Base-by-base conservation (phyloP, 2,329 filamentous ascomycete species). In the Fusarium beomiforme region DNA sequence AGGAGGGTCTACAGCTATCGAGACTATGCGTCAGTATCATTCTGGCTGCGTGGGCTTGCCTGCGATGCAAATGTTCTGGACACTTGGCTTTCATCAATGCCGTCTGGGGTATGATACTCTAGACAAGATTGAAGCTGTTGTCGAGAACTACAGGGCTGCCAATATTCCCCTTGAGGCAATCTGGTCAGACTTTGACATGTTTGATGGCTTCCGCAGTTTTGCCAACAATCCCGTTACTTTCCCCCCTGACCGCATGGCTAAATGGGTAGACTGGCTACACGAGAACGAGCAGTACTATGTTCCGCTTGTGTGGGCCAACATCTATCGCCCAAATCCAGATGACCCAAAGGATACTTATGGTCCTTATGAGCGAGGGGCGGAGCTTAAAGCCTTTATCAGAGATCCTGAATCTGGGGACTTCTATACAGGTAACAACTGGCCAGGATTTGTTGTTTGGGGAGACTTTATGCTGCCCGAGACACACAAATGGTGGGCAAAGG, bases 121-220 rank as follows among this genome's bases (percentile, higher is more conserved):
- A 2, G 39, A 47, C 5, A 56, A 56, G 29, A 56, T 56, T 1
- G 53, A 56, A 6, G 17, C 53, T 8, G 39, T 56, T 10, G 59
- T 62, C 0, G 42, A 62, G 42, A 62, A 58, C 7, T 62, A 62
- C 34, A 58, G 59, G 21, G 59, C 51, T 21, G 42, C 51, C 19
- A 29, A 62, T 6, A 62, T 62, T 12, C 59, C 59, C 0, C 53
- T 62, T 8, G 59, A 57, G 50, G 59, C 51, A 16, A 62, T 62
- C 13, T 62, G 59, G 59, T 62, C 59, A 43, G 59, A 62, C 31
- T 62, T 62, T 17, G 59, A 62, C 51, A 62, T 62, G 59, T 62
- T 62, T 29, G 59, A 62, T 33, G 59, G 59, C 34, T 62, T 49
- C 33, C 51, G 59, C 34, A 62, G 59, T 41, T 62, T 62, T 13